Conservation (phyloP, 2,329 filamentous ascomycete species). For the Penicillium vulpinum region DNA sequence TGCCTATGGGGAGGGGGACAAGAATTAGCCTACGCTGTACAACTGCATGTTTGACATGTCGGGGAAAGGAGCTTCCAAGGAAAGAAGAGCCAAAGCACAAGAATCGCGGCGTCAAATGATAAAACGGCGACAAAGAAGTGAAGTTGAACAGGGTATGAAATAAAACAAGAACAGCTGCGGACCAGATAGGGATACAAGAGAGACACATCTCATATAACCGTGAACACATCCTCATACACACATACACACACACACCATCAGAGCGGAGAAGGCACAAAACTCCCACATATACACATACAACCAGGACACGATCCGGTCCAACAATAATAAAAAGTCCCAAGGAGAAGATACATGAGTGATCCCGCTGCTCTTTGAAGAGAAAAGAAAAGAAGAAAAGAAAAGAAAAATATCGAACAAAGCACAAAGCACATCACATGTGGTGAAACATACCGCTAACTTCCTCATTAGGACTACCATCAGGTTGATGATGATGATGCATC, state of each 20-base stretch:
- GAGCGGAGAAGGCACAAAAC: conserved; percentile 1
- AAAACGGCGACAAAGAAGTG: conserved; percentile 12
- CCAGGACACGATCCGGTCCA: conserved; percentile 4
- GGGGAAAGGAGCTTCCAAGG: conserved; percentile 14
- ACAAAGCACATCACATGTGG: conserved; percentile 68
- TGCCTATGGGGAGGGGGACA: conserved; percentile 36
- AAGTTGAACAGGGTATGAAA: conserved; percentile 30
- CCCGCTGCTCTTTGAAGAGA: conserved; percentile 17
- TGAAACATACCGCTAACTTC: conserved; percentile 97
- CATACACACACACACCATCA: conserved; percentile 7
- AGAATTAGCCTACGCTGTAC: conserved; percentile 47
- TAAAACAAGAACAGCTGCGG: conserved; percentile 10
- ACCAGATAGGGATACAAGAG: conserved; percentile 37
- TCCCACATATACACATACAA: conserved; percentile 22
- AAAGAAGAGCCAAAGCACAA: conserved; percentile 20
- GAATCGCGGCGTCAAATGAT: conserved; percentile 23
- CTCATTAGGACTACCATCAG: conserved; percentile 64
- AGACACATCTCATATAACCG: conserved; percentile 15
- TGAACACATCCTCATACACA: conserved; percentile 17
- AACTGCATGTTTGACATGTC: conserved; percentile 17
- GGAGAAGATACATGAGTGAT: conserved; percentile 8
- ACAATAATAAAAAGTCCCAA: conserved; percentile 8
- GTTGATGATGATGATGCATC: conserved; percentile 71
- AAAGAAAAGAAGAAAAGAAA: conserved; percentile 2
- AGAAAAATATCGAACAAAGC: conserved; percentile 6